Evolutionary conservation across 257 asterid species (phyloP).

Genomic region (Euphrasia confusa): DNA sequence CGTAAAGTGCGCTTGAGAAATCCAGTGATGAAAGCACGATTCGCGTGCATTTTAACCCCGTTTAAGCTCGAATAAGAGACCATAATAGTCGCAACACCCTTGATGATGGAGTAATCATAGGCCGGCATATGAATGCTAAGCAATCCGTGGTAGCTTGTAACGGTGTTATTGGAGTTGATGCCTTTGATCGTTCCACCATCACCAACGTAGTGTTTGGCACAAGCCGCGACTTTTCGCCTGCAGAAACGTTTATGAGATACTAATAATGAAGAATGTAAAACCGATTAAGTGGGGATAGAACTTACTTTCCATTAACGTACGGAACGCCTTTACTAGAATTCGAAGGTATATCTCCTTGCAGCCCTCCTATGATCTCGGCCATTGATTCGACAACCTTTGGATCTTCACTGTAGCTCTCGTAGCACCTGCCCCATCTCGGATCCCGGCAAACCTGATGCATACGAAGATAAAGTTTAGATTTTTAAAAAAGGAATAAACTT

Average conservation of each 20-base stretch:
- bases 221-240: conserved; percentile 40
- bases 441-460: conserved; percentile 36
- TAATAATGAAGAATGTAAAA: not conserved
- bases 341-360: conserved; percentile 36
- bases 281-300: not conserved
- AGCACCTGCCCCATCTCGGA: conserved; percentile 44
- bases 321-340: conserved; percentile 35
- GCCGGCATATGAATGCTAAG: conserved; percentile 44
- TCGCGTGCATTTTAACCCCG: conserved; percentile 42
- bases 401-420: conserved; percentile 47
- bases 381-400: conserved; percentile 32
- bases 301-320: conserved; percentile 32
- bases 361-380: conserved; percentile 36
- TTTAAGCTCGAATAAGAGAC: conserved; percentile 46
- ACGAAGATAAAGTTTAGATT: not conserved
- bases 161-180: conserved; percentile 36
- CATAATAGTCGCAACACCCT: conserved; percentile 45
- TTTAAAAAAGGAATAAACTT: not conserved
- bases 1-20: conserved; percentile 36
- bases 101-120: conserved; percentile 33
- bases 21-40: conserved; percentile 32
- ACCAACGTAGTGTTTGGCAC: conserved; percentile 48
- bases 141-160: conserved; percentile 28
- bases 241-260: not conserved
- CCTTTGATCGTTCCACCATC: conserved; percentile 52